phyloP scores from a whole-genome alignment of 139 green algal genomes.

The Picochlorum costavermella region DNA sequence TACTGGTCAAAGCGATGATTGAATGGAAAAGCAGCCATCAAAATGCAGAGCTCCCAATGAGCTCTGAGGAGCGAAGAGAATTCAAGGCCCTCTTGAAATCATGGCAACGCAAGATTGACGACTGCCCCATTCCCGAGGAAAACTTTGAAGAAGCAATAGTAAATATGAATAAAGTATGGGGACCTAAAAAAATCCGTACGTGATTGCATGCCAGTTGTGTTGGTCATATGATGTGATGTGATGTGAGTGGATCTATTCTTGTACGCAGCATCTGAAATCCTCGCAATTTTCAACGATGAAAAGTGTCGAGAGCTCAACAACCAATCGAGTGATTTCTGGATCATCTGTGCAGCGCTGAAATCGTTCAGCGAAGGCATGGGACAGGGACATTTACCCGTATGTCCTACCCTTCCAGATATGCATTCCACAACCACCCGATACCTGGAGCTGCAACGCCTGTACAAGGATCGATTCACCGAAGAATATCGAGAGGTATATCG shows the following conservation, averaged over 20 bases:
- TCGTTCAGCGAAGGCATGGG: conserved; percentile 55
- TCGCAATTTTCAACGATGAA: conserved; percentile 50
- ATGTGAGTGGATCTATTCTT: not conserved
- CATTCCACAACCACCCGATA: conserved; percentile 82
- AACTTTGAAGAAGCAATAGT: conserved; percentile 85
- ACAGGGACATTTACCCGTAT: conserved; percentile 47
- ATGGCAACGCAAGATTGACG: conserved; percentile 51
- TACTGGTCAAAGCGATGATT: conserved; percentile 55
- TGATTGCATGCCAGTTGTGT: not conserved
- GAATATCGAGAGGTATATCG: conserved; percentile 58
- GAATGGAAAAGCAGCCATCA: conserved; percentile 40
- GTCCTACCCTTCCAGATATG: conserved; percentile 94
- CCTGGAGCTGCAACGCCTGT: conserved; percentile 76
- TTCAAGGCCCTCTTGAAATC: conserved; percentile 58
- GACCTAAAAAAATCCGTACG: conserved; percentile 52
- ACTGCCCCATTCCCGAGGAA: conserved; percentile 58
- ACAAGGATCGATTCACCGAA: conserved; percentile 61
- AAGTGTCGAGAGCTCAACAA: conserved; percentile 13
- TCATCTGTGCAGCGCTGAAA: conserved; percentile 64
- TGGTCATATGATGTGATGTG: not conserved
- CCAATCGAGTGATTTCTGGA: conserved; percentile 59
- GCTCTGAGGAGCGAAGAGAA: conserved; percentile 38
- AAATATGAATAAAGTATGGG: conserved; percentile 72
- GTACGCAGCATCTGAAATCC: conserved; percentile 2
- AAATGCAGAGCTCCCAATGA: conserved; percentile 37